Evolutionary conservation across 2,329 filamentous ascomycete species (phyloP), one percentile per base, ranked within the genome.

Genomic region (Elsinoe australis): DNA sequence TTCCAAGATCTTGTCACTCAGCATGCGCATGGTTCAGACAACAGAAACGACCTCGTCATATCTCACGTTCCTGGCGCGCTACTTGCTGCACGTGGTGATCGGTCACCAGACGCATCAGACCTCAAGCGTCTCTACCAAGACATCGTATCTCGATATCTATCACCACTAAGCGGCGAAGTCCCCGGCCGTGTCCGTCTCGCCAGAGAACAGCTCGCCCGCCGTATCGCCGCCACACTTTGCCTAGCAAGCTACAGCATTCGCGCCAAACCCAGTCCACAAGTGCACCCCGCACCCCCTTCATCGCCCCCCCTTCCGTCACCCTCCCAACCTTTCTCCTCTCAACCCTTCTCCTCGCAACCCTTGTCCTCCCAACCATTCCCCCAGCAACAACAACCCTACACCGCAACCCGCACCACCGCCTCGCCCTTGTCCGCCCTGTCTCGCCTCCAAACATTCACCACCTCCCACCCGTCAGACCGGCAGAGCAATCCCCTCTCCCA

Each of bases 381-480:
- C 2, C 18, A 15, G 3, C 22, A 56, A 26, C 52, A 55, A 15
- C 58, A 56, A 6, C 50, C 42, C 10, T 24, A 44, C 19, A 41
- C 52, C 2, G 45, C 56, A 24, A 53, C 54, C 17, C 31, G 55
- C 9, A 15, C 29, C 15, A 56, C 59, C 8, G 53, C 51, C 21
- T 51, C 56, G 7, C 52, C 55, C 6, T 56, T 60, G 9, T 52
- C 58, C 3, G 58, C 61, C 29, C 46, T 61, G 21, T 49, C 54
- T 12, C 64, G 67, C 3, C 57, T 72, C 2, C 58, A 59, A 32
- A 62, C 58, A 38, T 64, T 67, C 54, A 62, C 68, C 2, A 55
- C 54, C 1, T 63, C 69, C n/a, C n/a, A n/a, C n/a, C n/a, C n/a
- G n/a, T n/a, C n/a, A n/a, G 38, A 54, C 53, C 5, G 53, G 52